Evolutionary conservation across 345 rosid genomes (phyloP), one percentile per base, ranked within the genome.

Genomic region (Euphorbia tirucalli): DNA sequence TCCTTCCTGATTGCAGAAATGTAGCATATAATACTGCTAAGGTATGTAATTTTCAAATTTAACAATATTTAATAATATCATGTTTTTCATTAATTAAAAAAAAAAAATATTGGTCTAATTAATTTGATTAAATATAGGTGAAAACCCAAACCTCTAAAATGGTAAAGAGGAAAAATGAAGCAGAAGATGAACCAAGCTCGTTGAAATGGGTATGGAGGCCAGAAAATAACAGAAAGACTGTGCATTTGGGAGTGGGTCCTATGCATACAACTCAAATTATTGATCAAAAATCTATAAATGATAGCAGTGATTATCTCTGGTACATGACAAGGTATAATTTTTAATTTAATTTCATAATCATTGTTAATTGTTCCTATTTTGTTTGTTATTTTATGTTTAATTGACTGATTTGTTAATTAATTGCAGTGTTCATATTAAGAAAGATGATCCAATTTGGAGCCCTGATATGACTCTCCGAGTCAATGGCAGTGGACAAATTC

Each of bases 21-120:
- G 93, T 85, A 68, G 84, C 35, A 1, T 92, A 82, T 74, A 88
- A 87, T 55, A 88, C 96, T 1, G 92, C 96, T 0, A 92, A 83
- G 85, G 89, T 85, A n/a, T 11, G 8, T 6, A 43, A 32, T 14
- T 9, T 22, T 9, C 16, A 13, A n/a, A 21, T 2, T 8, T 13
- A 56, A 14, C 21, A 5, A 9, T 22, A n/a, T n/a, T 59, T 24
- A 24, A 44, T 25, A 3, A 27, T 3, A 18, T 49, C 50, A 0
- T 18, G 0, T 32, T 19, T 41, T 41, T 5, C 44, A 41, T 6
- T 41, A 10, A 41, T 41, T 41, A 41, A 41, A 6, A 41, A 1
- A n/a, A n/a, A n/a, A n/a, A n/a, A n/a, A n/a, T n/a, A n/a, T n/a
- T n/a, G n/a, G n/a, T n/a, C 44, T 41, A 41, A 6, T 41, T 41